phyloP scores from a whole-genome alignment of 1,284 basidiomycete genomes.

The Xerocomus nothofagi region DNA sequence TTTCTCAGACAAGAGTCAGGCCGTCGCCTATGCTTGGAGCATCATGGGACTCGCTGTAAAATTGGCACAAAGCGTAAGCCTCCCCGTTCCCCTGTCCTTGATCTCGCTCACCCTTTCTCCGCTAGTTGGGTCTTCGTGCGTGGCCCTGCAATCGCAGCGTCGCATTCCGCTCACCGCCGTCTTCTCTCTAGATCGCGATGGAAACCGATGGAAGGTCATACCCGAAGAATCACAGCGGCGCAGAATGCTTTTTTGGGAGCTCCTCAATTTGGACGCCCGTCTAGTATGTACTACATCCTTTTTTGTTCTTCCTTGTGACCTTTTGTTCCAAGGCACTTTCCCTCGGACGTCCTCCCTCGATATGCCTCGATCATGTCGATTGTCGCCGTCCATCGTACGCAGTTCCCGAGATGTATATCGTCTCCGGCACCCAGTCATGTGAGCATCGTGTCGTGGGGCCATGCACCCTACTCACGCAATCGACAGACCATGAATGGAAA shows the following conservation, averaged over 20 bases:
- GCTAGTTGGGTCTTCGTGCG: constrained; percentile 57
- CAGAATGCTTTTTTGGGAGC: constrained; percentile 71
- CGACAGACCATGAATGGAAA: constrained; percentile 71
- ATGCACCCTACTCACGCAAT: constrained; percentile 13
- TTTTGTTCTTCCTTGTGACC: constrained; percentile 9
- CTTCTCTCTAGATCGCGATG: constrained; percentile 60
- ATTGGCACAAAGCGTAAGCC: constrained; percentile 58
- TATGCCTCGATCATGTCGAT: constrained; percentile 68
- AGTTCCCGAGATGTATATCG: constrained; percentile 53
- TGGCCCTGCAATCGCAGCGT: constrained; percentile 18
- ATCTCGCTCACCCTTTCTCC: constrained; percentile 1
- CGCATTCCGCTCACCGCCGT: constrained; percentile 25
- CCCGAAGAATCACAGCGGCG: constrained; percentile 70
- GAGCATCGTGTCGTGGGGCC: constrained; percentile 31
- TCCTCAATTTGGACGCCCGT: constrained; percentile 71
- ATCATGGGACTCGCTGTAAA: constrained; percentile 63
- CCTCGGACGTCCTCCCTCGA: constrained; percentile 75
- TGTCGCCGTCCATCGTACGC: constrained; percentile 61
- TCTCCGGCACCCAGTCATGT: constrained; percentile 67
- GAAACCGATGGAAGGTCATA: constrained; percentile 61
- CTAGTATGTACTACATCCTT: constrained; percentile 48
- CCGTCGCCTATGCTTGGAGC: constrained; percentile 67
- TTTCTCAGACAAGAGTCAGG: constrained; percentile 67
- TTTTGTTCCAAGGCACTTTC: constrained; percentile 59
- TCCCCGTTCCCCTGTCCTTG: not conserved